phyloP scores from a whole-genome alignment of 2,329 filamentous ascomycete genomes.

The Cryphonectria nitschkei region DNA sequence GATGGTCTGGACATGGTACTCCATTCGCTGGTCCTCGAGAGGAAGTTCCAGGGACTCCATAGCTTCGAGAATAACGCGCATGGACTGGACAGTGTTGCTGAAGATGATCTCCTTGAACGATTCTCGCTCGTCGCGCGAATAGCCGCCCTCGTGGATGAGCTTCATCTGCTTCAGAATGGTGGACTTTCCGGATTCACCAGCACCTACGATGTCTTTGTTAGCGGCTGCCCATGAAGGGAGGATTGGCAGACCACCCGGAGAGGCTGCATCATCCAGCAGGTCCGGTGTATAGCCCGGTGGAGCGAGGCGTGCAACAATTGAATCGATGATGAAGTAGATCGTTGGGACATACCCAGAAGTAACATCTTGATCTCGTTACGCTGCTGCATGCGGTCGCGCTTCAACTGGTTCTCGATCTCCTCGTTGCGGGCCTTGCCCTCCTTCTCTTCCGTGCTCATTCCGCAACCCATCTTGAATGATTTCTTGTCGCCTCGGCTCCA shows the following conservation, averaged over 20 bases:
- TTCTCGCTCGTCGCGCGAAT: constrained; percentile 84
- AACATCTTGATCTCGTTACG: constrained; percentile 99
- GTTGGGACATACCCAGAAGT: constrained; percentile 75
- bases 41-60: constrained; percentile 76
- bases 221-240: constrained; percentile 7
- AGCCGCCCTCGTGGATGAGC: constrained; percentile 98
- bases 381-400: constrained; percentile 98
- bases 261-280: background rate
- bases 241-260: background rate
- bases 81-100: constrained; percentile 71
- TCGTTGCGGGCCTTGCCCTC: constrained; percentile 99
- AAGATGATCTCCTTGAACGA: constrained; percentile 74
- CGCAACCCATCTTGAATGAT: constrained; percentile 89
- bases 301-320: constrained; percentile 6
- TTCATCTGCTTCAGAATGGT: constrained; percentile 98
- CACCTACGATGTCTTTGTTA: constrained; percentile 61
- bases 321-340: background rate
- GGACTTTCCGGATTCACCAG: constrained; percentile 96
- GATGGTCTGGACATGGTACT: constrained; percentile 97
- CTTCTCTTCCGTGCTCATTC: constrained; percentile 99
- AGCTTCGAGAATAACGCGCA: constrained; percentile 70
- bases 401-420: constrained; percentile 99
- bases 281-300: background rate
- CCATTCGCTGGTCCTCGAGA: constrained; percentile 87
- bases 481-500: constrained; percentile 29